A percentile compares a stretch with the other conserved stretches of the same genome.
phyloP scores from a whole-genome alignment of 2,329 filamentous ascomycete species.

The Fusarium sp. region DNA sequence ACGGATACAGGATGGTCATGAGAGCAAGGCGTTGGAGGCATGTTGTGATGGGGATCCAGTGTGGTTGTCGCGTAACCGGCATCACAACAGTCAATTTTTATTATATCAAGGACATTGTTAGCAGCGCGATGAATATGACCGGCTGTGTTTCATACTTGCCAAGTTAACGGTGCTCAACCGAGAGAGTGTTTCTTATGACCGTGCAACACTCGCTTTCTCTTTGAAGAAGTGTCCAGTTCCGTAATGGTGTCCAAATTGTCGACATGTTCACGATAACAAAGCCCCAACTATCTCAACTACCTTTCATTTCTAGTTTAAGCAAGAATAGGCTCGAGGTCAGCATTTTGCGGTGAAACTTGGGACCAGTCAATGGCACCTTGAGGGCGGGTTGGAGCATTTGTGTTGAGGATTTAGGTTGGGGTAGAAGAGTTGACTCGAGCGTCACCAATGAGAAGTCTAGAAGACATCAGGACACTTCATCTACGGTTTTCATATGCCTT shows the following conservation, averaged over 20 bases:
- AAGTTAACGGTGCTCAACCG: no score
- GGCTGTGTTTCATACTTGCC: neutral
- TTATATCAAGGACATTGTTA: neutral
- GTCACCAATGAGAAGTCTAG: neutral
- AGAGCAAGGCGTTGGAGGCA: constrained; percentile 30
- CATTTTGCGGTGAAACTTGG: neutral
- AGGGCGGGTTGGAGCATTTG: neutral
- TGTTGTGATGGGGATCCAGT: neutral
- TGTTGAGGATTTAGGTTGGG: neutral
- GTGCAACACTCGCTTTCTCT: no score
- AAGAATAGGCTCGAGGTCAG: neutral
- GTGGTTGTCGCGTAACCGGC: neutral
- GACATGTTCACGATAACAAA: neutral
- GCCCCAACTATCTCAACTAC: no score
- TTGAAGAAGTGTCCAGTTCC: neutral
- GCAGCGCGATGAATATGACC: neutral
- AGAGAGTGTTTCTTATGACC: neutral
- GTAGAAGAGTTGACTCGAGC: neutral
- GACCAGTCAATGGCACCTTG: neutral
- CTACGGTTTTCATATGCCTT: neutral
- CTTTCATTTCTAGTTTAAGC: no score
- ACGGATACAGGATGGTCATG: neutral
- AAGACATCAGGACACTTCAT: neutral
- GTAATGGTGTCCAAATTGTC: neutral
- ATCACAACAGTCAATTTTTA: neutral